Base-by-base conservation (phyloP, 768 basidiomycete genomes). In the Psilocybe subaeruginosa region DNA sequence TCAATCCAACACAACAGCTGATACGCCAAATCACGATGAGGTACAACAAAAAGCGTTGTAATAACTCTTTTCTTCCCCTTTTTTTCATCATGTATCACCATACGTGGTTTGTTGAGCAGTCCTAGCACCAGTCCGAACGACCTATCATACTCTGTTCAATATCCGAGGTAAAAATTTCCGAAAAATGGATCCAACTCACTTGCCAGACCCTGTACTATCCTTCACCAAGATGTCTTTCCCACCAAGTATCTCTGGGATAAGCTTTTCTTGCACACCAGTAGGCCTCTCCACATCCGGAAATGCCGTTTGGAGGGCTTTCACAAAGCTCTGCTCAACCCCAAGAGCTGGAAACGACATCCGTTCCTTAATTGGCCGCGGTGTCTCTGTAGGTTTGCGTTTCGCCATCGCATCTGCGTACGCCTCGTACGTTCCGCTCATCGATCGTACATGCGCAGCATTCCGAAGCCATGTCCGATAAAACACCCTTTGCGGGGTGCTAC, bases 131-230 rank as follows among this genome's bases (percentile, higher is more conserved):
- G 72, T 0, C 88, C 90, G 68, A 93, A 90, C 4, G 92, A 90
- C 74, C 91, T 93, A 56, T 7, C 9, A 4, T n/a, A 11, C 4
- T 43, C 9, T 29, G 23, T 31, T 58, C 33, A 29, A 29, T 23
- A 23, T 23, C 60, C 52, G 19, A 53, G 47, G 56, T 12, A 55
- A 33, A 51, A n/a, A 46, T 41, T 48, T 48, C 45, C 41, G 39
- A 19, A 8, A 29, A 56, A 49, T 58, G 58, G 31, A 41, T 23
- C 5, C 23, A 3, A 68, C 89, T 61, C 69, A 92, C 91, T 93
- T 93, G 76, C 91, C 92, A 48, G 86, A 85, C 4, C 92, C 91
- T n/a, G 91, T 90, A 27, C 76, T 75, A 63, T 91, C 91, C 63
- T 84, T 87, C 56, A 93, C 66, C 12, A 92, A 72, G 16, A 92